phyloP scores from a whole-genome alignment of 192 early-diverging fungal genomes.

The Rhizoclosmatium sp. region DNA sequence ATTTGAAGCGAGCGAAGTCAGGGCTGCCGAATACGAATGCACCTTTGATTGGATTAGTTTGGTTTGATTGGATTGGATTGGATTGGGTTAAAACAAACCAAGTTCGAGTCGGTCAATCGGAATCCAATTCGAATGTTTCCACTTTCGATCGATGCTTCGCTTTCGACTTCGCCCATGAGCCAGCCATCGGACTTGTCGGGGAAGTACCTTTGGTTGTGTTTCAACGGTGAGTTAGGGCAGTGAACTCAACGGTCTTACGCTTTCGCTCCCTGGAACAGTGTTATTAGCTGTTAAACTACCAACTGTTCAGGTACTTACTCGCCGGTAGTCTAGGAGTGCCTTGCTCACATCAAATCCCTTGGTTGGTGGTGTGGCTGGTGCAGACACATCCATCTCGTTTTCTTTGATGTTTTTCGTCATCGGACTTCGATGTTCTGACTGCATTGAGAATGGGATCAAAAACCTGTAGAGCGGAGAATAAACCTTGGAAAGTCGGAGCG shows the following conservation, averaged over 20 bases:
- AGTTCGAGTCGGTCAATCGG: background rate
- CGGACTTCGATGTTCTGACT: background rate
- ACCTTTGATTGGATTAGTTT: background rate
- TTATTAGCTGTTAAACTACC: background rate
- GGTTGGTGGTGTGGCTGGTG: background rate
- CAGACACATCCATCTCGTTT: background rate
- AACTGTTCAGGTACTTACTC: background rate
- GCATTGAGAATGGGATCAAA: background rate
- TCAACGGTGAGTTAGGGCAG: background rate
- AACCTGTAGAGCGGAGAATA: background rate
- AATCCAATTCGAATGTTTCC: slow-evolving; percentile 8
- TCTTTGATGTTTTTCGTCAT: background rate
- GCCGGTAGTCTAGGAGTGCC: slow-evolving; percentile 10
- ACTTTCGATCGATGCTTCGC: background rate
- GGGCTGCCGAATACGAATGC: background rate
- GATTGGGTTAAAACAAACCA: background rate
- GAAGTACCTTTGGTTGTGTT: slow-evolving; percentile 10
- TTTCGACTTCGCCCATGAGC: slow-evolving; percentile 12
- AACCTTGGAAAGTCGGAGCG: no score
- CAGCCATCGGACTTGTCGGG: slow-evolving; percentile 14
- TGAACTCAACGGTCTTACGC: background rate
- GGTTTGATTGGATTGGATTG: background rate
- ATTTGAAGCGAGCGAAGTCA: background rate
- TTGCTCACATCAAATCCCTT: slow-evolving; percentile 2
- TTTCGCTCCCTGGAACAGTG: background rate